A percentile compares a stretch with the other conserved stretches of the same genome.
These are phyloP conservation scores for Hypoxylon sp. DNA, from an alignment of 2,329 filamentous ascomycete genomes.

Conservation along the genomic window DNA sequence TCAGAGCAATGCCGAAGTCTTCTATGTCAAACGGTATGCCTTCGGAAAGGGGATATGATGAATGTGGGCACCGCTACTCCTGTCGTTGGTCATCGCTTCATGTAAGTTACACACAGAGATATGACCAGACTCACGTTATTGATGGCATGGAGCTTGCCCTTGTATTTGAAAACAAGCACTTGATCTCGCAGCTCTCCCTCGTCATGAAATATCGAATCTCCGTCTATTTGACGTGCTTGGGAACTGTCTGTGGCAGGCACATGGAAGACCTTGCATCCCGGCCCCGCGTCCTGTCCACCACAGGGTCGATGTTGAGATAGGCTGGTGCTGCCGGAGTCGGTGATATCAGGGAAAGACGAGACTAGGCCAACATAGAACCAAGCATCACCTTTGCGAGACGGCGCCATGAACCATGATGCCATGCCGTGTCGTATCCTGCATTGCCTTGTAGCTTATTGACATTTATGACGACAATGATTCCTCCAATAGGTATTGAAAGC, in stretches of 20 bases:
- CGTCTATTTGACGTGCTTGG: slow-evolving; percentile 54
- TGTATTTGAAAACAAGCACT: slow-evolving; percentile 74
- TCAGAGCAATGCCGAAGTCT: slow-evolving; percentile 74
- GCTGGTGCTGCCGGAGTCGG: slow-evolving; percentile 54
- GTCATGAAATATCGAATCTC: slow-evolving; percentile 49
- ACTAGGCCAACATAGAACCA: slow-evolving; percentile 69
- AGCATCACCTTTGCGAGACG: slow-evolving; percentile 45
- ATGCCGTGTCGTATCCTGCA: slow-evolving; percentile 22
- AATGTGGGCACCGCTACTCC: slow-evolving; percentile 73
- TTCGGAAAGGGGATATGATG: slow-evolving; percentile 73
- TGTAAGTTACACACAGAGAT: background rate
- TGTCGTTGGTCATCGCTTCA: slow-evolving; percentile 30
- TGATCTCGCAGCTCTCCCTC: slow-evolving; percentile 64
- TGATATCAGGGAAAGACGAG: slow-evolving; percentile 68
- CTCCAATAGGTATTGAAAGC: background rate
- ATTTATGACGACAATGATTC: background rate
- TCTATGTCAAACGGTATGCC: slow-evolving; percentile 77
- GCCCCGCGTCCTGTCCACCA: slow-evolving; percentile 53
- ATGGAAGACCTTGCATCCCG: slow-evolving; percentile 71
- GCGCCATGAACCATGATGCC: slow-evolving; percentile 35
- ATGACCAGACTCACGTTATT: slow-evolving; percentile 73
- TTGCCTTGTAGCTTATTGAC: slow-evolving; percentile 12
- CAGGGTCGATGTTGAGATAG: slow-evolving; percentile 57
- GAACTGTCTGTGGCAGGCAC: slow-evolving; percentile 58
- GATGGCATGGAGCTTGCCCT: slow-evolving; percentile 73